These are phyloP conservation scores for Cladosporium sp. DNA, from an alignment of 2,329 filamentous ascomycete species.

Conservation along the genomic window DNA sequence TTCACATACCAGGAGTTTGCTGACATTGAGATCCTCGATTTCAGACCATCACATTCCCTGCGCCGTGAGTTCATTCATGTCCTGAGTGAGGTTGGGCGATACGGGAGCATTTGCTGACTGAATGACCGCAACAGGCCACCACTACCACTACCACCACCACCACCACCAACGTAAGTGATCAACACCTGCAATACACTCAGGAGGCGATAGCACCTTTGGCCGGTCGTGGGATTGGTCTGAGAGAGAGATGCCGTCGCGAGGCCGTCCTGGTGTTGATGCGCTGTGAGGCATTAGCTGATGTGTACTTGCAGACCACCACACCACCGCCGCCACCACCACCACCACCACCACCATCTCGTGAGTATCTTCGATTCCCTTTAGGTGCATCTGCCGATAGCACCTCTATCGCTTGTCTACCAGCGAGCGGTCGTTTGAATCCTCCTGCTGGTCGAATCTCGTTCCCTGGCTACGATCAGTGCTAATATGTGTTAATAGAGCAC, in stretches of 20 bases:
- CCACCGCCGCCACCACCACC: neutral
- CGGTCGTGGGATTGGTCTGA: neutral
- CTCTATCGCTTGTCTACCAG: neutral
- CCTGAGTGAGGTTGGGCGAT: neutral
- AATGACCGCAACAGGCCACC: neutral
- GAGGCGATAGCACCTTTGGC: neutral
- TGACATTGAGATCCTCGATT: neutral
- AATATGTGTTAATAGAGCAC: neutral
- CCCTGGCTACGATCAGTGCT: neutral
- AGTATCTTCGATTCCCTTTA: neutral
- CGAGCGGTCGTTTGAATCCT: too few species aligned
- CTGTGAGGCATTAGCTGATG: neutral
- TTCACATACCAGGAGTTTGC: neutral
- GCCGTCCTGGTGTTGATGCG: neutral
- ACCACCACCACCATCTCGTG: neutral
- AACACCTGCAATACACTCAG: neutral
- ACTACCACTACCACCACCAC: neutral
- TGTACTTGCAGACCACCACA: neutral
- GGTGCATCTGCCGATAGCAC: neutral
- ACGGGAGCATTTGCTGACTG: neutral
- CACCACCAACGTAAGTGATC: conserved; percentile 1
- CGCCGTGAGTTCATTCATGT: neutral
- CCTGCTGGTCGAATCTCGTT: neutral
- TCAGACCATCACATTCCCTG: neutral
- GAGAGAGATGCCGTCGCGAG: too few species aligned